A percentile compares a stretch with the other conserved stretches of the same genome.
Evolutionary conservation across 179 eudicot species (phyloP).

Genomic region (Camellia oleifera): DNA sequence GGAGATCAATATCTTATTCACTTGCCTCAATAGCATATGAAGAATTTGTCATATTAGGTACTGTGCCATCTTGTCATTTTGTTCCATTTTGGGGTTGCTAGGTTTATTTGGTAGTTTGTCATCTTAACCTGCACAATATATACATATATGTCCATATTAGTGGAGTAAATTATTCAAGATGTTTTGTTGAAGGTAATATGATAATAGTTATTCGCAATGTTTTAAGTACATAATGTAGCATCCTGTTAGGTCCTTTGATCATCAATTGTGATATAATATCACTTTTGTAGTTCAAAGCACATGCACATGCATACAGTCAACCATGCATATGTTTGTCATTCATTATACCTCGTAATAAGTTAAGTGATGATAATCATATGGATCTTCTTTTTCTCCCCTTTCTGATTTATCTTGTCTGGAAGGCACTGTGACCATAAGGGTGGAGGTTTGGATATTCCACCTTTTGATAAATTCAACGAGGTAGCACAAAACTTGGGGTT

Average conservation of each 20-base stretch:
- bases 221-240: neutral
- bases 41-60: neutral
- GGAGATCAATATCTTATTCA: neutral
- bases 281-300: neutral
- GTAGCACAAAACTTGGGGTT: too few relatives aligned
- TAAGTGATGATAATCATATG: too few relatives aligned
- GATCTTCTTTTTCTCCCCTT: too few relatives aligned
- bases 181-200: neutral
- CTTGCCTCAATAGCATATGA: neutral
- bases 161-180: neutral
- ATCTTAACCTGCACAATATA: neutral
- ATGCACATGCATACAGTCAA: too few relatives aligned
- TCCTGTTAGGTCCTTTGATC: neutral
- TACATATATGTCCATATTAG: neutral
- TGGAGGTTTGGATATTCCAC: too few relatives aligned
- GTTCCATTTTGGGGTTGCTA: neutral
- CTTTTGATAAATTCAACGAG: too few relatives aligned
- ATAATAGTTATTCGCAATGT: neutral
- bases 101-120: neutral
- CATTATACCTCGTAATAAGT: too few relatives aligned
- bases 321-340: too few relatives aligned
- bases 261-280: neutral
- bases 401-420: too few relatives aligned
- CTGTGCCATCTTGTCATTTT: neutral
- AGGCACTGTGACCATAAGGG: too few relatives aligned